Percentiles rank a stretch among this genome's conserved stretches.
These are phyloP conservation scores for Aspergillus sp. DNA, from an alignment of 2,329 filamentous ascomycete genomes.

Conservation along the genomic window DNA sequence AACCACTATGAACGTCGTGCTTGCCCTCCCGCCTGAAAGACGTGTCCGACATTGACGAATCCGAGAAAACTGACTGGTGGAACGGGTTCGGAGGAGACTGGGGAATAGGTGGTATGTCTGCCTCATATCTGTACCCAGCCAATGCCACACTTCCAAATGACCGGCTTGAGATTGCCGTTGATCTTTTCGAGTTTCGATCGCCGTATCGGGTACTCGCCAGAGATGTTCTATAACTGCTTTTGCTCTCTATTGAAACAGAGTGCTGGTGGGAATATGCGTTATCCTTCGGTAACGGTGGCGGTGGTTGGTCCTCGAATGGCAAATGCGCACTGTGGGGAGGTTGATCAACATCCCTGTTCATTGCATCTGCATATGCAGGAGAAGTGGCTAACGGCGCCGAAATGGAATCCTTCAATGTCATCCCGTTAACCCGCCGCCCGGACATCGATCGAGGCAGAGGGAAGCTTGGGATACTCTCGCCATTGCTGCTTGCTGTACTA, in stretches of 20 bases:
- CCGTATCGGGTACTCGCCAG: constrained; percentile 40
- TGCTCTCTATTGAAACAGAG: constrained; percentile 33
- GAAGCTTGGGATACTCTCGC: constrained; percentile 58
- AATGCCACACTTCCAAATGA: constrained; percentile 34
- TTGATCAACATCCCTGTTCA: background rate
- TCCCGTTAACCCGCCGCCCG: constrained; percentile 21
- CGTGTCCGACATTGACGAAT: constrained; percentile 25
- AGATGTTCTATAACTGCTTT: constrained; percentile 43
- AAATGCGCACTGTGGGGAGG: constrained; percentile 11
- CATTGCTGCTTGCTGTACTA: constrained; percentile 39
- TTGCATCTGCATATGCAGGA: constrained; percentile 11
- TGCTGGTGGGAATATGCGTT: constrained; percentile 17
- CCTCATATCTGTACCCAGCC: constrained; percentile 28
- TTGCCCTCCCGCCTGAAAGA: constrained; percentile 22
- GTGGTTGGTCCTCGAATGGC: constrained; percentile 7
- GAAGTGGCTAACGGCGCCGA: constrained; percentile 23
- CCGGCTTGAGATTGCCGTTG: constrained; percentile 30
- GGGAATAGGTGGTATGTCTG: constrained; percentile 36
- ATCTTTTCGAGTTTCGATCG: constrained; percentile 27
- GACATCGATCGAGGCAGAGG: constrained; percentile 42
- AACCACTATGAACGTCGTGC: constrained; percentile 27
- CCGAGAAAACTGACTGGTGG: constrained; percentile 22
- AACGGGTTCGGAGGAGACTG: constrained; percentile 20
- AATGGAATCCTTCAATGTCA: constrained; percentile 21
- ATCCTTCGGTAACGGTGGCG: constrained; percentile 15